phyloP scores from a whole-genome alignment of 805 yeast species.

The Lipomyces oligophaga region DNA sequence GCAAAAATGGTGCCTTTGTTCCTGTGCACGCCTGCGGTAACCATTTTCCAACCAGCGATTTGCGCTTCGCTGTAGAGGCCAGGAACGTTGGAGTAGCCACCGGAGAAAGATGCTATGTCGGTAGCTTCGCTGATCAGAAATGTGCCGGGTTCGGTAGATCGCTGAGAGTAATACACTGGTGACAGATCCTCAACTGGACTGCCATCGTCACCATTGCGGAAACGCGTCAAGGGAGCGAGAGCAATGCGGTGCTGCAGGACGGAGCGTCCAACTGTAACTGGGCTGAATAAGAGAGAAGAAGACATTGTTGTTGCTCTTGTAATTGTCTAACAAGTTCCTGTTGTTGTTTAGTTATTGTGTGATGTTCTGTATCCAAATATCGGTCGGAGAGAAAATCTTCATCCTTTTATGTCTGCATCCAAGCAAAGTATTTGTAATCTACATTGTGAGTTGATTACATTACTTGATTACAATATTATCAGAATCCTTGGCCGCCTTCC shows the following conservation, averaged over 20 bases:
- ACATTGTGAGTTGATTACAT: no score
- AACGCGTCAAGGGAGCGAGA: slow-evolving; percentile 51
- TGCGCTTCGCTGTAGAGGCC: slow-evolving; percentile 69
- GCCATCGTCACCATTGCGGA: slow-evolving; percentile 33
- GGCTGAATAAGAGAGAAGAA: slow-evolving; percentile 25
- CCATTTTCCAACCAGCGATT: slow-evolving; percentile 70
- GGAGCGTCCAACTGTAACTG: slow-evolving; percentile 30
- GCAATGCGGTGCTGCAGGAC: slow-evolving; percentile 42
- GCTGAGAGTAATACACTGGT: slow-evolving; percentile 51
- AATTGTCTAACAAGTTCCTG: no score
- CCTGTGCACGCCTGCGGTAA: slow-evolving; percentile 46
- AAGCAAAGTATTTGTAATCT: no score
- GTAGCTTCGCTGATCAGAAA: slow-evolving; percentile 60
- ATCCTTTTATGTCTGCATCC: no score
- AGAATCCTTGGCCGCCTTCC: no score
- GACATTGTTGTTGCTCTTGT: no score
- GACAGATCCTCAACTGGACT: slow-evolving; percentile 40
- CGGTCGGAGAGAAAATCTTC: no score
- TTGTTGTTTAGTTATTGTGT: no score
- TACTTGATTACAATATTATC: no score
- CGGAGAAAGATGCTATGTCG: slow-evolving; percentile 24
- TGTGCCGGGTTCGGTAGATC: slow-evolving; percentile 55
- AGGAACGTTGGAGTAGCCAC: slow-evolving; percentile 27
- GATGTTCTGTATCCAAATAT: no score
- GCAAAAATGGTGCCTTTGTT: slow-evolving; percentile 40